Base-by-base conservation (phyloP, 2,329 filamentous ascomycete species). In the Beauveria caledonica region DNA sequence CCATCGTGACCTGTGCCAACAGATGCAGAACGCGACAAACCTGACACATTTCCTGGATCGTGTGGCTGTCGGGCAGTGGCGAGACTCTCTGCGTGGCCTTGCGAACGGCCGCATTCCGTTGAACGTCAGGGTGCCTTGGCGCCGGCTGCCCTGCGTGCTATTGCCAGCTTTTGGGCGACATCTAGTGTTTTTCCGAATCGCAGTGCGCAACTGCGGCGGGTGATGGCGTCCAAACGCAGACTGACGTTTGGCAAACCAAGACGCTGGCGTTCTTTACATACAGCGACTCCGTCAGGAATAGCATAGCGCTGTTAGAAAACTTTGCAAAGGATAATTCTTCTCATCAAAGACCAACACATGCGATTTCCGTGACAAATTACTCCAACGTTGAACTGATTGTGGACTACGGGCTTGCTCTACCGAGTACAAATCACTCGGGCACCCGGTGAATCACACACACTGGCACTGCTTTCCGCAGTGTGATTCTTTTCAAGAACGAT, bases 81-180 rank as follows among this genome's bases (percentile, higher is more conserved):
- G 85, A 52, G 85, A 88, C 63, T 84, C 80, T 17, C 77, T 73
- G 1, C 80, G 80, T 54, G 84, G 86, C 15, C 68, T 87, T 15
- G 85, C 82, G 1, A 83, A 83, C 39, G 85, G 83, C 2, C 77
- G 80, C 0, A 82, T 86, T n/a, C 84, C 85, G 0, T 87, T 84
- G 66, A 80, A 87, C 63, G 84, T 87, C 25, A 88, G 87, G 82
- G 82, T 0, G 85, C 82, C 1, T 73, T 88, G 0, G 81, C 81
- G 0, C 85, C 86, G 0, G 84, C 85, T 2, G 84, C 81, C 2
- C 74, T 88, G 0, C 76, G 80, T 11, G 78, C 83, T 2, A 85
- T 88, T 42, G 77, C 80, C 2, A 73, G 75, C 0, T 71, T 87
- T 1, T 73, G 82, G 2, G 69, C 69, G 1, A 48, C 42, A 0